Conservation (phyloP, 306 rosid genomes). For the Alnus glutinosa region DNA sequence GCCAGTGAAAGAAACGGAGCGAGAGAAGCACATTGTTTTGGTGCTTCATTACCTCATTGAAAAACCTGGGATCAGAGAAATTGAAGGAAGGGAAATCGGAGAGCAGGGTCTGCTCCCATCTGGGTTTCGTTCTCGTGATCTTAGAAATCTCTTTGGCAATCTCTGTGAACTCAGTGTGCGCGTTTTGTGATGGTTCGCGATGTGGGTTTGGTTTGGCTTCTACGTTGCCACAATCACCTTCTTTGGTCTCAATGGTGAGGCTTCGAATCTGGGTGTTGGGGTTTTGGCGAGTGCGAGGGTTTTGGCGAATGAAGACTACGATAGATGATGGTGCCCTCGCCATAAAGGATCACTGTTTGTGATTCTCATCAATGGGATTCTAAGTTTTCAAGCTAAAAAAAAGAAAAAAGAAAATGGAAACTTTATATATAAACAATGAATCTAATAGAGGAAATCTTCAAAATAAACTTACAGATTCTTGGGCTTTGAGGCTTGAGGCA, state of each 20-base stretch:
- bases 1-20: conserved; percentile 72
- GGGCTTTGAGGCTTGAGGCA: background rate
- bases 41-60: conserved; percentile 47
- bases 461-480: conserved; percentile 8
- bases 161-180: conserved; percentile 28
- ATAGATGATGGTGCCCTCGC: conserved; percentile 36
- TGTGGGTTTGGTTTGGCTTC: conserved; percentile 7
- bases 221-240: conserved; percentile 17
- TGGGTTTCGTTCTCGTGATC: conserved; percentile 55
- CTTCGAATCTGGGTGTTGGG: conserved; percentile 39
- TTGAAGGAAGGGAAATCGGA: conserved; percentile 62
- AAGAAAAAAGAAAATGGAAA: background rate
- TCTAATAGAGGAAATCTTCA: background rate
- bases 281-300: conserved; percentile 13
- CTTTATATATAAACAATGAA: background rate
- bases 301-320: conserved; percentile 38
- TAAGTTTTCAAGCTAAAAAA: conserved; percentile 6
- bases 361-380: conserved; percentile 4
- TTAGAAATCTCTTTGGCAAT: conserved; percentile 49
- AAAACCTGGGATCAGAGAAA: conserved; percentile 55
- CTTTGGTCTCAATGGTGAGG: conserved; percentile 40
- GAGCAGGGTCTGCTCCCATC: conserved; percentile 69
- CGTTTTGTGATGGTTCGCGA: conserved; percentile 2
- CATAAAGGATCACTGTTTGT: conserved; percentile 7
- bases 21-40: conserved; percentile 60